Evolutionary conservation across 2,329 filamentous ascomycete species (phyloP).

Genomic region (Cladosporium sp.): DNA sequence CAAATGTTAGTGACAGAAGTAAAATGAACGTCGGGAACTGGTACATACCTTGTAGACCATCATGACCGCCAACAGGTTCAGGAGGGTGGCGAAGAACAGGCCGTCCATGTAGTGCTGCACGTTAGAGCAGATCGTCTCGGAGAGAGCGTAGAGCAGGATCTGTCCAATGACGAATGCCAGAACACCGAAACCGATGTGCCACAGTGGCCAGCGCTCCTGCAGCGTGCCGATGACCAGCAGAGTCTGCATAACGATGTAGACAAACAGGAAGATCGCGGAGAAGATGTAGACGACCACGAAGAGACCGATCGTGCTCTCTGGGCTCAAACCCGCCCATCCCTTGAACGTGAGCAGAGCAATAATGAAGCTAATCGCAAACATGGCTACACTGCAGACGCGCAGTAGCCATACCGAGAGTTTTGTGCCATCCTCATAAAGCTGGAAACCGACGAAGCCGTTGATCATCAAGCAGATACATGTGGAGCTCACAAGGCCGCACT

Average conservation of each 20-base stretch:
- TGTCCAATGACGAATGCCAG: conserved; percentile 92
- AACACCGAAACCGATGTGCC: conserved; percentile 85
- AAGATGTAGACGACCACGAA: conserved; percentile 92
- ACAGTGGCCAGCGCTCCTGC: conserved; percentile 92
- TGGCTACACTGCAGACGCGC: conserved; percentile 72
- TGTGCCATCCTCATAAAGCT: conserved; percentile 96
- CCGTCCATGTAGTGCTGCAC: conserved; percentile 93
- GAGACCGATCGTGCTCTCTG: conserved; percentile 82
- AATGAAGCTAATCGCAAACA: conserved; percentile 84
- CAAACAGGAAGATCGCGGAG: conserved; percentile 80
- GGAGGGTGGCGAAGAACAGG: conserved; percentile 89
- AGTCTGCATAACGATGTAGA: conserved; percentile 87
- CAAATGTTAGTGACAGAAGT: neutral
- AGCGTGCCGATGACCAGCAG: conserved; percentile 86
- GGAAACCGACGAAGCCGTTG: conserved; percentile 98
- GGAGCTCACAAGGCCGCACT: conserved; percentile 81
- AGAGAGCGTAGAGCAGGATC: conserved; percentile 89
- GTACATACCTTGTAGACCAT: conserved; percentile 82
- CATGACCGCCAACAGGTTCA: conserved; percentile 94
- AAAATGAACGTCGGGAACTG: conserved; percentile 47
- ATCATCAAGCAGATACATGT: conserved; percentile 87
- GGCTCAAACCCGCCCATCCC: conserved; percentile 80
- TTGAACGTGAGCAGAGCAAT: conserved; percentile 92
- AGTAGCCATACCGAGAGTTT: conserved; percentile 91
- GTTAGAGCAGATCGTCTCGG: conserved; percentile 77